These are phyloP conservation scores for Fusarium poae DNA, from an alignment of 2,329 filamentous ascomycete genomes.

Conservation along the genomic window DNA sequence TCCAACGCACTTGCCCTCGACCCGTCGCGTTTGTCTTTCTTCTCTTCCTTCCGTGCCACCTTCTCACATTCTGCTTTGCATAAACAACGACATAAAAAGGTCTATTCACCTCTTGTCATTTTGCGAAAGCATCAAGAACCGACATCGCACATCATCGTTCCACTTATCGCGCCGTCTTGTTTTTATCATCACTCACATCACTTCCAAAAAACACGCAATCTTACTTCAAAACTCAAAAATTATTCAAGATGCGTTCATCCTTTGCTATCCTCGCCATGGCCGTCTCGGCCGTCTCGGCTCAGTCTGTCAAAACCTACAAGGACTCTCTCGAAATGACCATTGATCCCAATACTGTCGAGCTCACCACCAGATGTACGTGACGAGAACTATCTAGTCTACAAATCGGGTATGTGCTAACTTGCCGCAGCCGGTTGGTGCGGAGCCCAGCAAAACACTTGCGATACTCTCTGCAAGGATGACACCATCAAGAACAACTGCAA, in stretches of 20 bases:
- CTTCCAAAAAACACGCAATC: slow-evolving; percentile 18
- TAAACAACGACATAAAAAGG: slow-evolving; percentile 36
- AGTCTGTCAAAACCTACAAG: slow-evolving; percentile 58
- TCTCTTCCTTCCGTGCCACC: slow-evolving; percentile 29
- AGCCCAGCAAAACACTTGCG: slow-evolving; percentile 65
- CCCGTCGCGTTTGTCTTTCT: slow-evolving; percentile 4
- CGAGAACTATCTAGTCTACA: not conserved
- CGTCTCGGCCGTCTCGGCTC: slow-evolving; percentile 58
- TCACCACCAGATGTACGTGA: slow-evolving; percentile 57
- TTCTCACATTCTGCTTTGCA: slow-evolving; percentile 11
- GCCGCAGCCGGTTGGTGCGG: slow-evolving; percentile 64
- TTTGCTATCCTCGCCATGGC: slow-evolving; percentile 60
- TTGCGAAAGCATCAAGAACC: slow-evolving; percentile 27
- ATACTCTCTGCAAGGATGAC: slow-evolving; percentile 59
- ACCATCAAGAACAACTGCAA: slow-evolving; percentile 60
- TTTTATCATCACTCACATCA: slow-evolving; percentile 17
- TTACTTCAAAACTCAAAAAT: slow-evolving; percentile 15
- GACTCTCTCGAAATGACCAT: slow-evolving; percentile 59
- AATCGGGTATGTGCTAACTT: slow-evolving; percentile 26
- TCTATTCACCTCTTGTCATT: slow-evolving; percentile 9
- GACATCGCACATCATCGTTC: slow-evolving; percentile 45
- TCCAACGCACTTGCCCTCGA: slow-evolving; percentile 41
- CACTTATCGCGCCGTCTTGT: slow-evolving; percentile 26
- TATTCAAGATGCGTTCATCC: slow-evolving; percentile 58
- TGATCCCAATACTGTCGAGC: slow-evolving; percentile 54